Conservation (phyloP, 768 basidiomycete genomes). For the Pisolithus marmoratus region DNA sequence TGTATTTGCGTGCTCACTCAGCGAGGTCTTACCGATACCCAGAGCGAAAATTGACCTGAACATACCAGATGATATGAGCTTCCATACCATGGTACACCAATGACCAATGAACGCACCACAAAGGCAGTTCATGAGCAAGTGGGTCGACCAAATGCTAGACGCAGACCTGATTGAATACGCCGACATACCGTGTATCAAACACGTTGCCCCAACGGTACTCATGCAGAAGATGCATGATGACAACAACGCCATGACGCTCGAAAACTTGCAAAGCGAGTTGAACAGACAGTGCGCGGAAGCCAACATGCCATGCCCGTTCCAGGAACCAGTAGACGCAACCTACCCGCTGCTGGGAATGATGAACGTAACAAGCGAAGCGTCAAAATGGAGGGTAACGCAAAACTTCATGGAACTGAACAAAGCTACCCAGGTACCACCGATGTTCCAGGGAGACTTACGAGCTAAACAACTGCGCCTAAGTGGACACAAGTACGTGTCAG, state of each 20-base stretch:
- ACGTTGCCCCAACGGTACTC: conserved; percentile 22
- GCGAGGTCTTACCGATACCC: conserved; percentile 30
- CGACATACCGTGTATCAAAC: neutral
- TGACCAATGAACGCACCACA: neutral
- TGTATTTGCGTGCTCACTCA: conserved; percentile 34
- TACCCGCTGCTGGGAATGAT: too few relatives aligned
- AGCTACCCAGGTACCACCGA: neutral
- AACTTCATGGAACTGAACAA: neutral
- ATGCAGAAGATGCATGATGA: conserved; percentile 33
- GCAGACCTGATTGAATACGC: neutral
- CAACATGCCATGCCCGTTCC: neutral
- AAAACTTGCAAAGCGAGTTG: conserved; percentile 29
- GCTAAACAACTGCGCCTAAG: too few relatives aligned
- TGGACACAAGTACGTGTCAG: too few relatives aligned
- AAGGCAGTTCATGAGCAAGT: neutral
- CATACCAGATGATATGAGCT: neutral
- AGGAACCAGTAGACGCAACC: neutral
- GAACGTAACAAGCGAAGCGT: too few relatives aligned
- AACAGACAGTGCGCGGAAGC: conserved; percentile 15
- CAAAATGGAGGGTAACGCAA: neutral
- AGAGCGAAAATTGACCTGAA: neutral
- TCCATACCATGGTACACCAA: neutral
- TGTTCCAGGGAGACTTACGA: neutral
- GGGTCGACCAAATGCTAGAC: too few relatives aligned
- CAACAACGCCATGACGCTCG: conserved; percentile 19